Conservation (phyloP, 805 yeast species). For the Yarrowia sp. region DNA sequence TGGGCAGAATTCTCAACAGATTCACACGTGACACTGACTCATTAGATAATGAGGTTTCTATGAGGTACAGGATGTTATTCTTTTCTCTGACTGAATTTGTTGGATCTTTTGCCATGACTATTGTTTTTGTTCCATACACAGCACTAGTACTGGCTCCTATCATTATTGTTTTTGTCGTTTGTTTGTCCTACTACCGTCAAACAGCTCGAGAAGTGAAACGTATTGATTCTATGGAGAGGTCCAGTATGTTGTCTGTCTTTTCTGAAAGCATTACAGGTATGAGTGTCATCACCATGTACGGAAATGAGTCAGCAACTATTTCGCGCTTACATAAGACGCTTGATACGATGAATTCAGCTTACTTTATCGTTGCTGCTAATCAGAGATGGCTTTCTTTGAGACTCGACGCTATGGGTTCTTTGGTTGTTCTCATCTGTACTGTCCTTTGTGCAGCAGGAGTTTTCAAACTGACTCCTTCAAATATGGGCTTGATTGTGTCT, state of each 20-base stretch:
- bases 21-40: constrained; percentile 92
- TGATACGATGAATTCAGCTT: constrained; percentile 66
- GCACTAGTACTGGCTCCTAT: constrained; percentile 60
- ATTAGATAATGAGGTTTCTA: constrained; percentile 84
- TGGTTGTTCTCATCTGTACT: constrained; percentile 52
- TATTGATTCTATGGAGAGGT: constrained; percentile 67
- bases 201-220: constrained; percentile 75
- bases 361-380: constrained; percentile 58
- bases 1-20: constrained; percentile 93
- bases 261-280: constrained; percentile 68
- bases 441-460: constrained; percentile 60
- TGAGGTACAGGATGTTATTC: constrained; percentile 55
- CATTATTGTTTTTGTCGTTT: constrained; percentile 43
- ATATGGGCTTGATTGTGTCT: constrained; percentile 66
- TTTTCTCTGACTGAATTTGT: constrained; percentile 51
- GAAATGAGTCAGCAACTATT: constrained; percentile 48
- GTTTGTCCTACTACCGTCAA: constrained; percentile 60
- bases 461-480: constrained; percentile 58
- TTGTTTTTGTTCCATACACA: constrained; percentile 65
- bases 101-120: constrained; percentile 58
- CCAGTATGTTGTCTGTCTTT: constrained; percentile 66
- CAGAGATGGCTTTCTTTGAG: constrained; percentile 73
- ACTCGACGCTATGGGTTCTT: constrained; percentile 54
- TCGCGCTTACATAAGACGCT: constrained; percentile 47
- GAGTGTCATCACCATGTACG: constrained; percentile 61